Evolutionary conservation across 2,329 filamentous ascomycete genomes (phyloP), one percentile per base, ranked within the genome.

Genomic region (Annulohypoxylon truncatum): DNA sequence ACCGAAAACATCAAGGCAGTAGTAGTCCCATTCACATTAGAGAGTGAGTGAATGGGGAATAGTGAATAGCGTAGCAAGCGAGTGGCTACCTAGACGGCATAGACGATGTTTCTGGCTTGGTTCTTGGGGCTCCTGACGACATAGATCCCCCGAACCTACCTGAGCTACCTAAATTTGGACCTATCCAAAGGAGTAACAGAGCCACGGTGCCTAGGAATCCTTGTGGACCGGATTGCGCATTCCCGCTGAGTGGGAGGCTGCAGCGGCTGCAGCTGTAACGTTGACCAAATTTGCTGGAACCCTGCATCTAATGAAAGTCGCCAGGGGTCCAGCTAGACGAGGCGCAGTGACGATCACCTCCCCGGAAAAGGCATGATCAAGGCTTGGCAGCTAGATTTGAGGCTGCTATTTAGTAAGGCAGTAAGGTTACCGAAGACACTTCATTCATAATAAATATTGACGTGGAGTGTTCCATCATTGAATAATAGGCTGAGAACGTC

Each of bases 291-390:
- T 66, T 28, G 42, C 56, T 48, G 60, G 35, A 62, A 61, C 60
- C 64, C 57, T 69, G 59, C 52, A 55, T 38, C 42, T 42, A 42
- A 61, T 65, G 55, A 62, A 66, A 61, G 38, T 46, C 10, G 20
- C 42, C 44, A 48, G 24, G 24, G 53, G 55, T 61, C 57, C 64
- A 64, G 56, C 47, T 52, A 44, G 40, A 24, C 10, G 61, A 57
- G 61, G 64, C 58, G 64, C 61, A 67, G 67, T 35, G 64, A 63
- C 58, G 67, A 68, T 70, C 67, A 47, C 15, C 64, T 65, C 67
- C 57, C 61, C 54, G 58, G 33, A 61, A 60, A 15, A 53, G 20
- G 15, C n/a, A 40, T 40, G 40, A 64, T 31, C 13, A 22, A 64
- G 51, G 44, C 64, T 66, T 64, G 66, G 52, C 59, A 60, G 28